Evolutionary conservation across 1,284 basidiomycete genomes (phyloP).

Genomic region (Phellopilus nigrolimitatus): DNA sequence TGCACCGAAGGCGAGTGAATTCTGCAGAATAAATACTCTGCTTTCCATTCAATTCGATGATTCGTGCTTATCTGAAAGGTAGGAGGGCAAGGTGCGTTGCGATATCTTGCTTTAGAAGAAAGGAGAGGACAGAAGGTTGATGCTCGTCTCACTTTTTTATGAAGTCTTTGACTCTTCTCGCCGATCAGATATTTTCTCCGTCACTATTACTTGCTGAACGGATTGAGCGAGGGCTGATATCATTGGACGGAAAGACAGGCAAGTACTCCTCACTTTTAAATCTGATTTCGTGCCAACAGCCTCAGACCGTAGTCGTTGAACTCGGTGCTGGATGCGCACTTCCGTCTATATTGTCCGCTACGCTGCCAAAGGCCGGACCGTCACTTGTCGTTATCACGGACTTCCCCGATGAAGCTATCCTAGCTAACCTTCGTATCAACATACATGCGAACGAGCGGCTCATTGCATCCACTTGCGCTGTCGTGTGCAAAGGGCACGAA

Average conservation of each 20-base stretch:
- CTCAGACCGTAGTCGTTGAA: constrained; percentile 46
- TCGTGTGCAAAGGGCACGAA: constrained; percentile 49
- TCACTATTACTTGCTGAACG: constrained; percentile 59
- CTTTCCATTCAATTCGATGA: background rate
- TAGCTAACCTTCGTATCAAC: constrained; percentile 51
- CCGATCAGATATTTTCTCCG: constrained; percentile 69
- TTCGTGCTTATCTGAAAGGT: constrained; percentile 13
- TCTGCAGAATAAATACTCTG: background rate
- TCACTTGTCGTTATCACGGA: constrained; percentile 56
- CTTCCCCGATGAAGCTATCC: constrained; percentile 58
- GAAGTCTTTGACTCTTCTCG: constrained; percentile 64
- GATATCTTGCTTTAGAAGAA: constrained; percentile 4
- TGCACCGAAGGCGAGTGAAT: constrained; percentile 46
- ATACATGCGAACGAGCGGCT: constrained; percentile 42
- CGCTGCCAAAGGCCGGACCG: constrained; percentile 37
- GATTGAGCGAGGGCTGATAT: constrained; percentile 51
- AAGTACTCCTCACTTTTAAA: constrained; percentile 16
- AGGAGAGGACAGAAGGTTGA: constrained; percentile 18
- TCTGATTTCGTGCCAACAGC: background rate
- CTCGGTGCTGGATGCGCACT: constrained; percentile 63
- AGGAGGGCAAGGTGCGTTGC: constrained; percentile 54
- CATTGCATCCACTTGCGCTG: constrained; percentile 35
- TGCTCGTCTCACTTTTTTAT: constrained; percentile 14
- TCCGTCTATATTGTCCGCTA: constrained; percentile 56
- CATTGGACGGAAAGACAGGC: constrained; percentile 38